These are phyloP conservation scores for Irpex sp. DNA, from an alignment of 1,284 basidiomycete species.

Conservation along the genomic window DNA sequence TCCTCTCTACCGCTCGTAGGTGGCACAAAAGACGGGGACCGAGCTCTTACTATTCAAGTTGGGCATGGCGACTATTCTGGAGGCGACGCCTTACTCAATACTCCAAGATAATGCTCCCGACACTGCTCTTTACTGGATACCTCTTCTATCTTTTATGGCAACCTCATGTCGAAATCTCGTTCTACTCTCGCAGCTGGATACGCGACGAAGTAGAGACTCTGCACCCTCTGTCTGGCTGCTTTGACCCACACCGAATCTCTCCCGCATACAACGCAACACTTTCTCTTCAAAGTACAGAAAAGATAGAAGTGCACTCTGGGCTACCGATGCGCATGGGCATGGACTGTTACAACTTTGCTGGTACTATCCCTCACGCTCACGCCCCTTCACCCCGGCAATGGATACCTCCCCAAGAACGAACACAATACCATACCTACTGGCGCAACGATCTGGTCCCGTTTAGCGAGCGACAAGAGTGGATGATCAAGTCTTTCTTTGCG, in stretches of 20 bases:
- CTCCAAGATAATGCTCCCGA: conserved; percentile 9
- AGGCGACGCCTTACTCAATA: conserved; percentile 8
- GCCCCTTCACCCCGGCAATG: conserved; percentile 4
- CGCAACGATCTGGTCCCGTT: conserved; percentile 79
- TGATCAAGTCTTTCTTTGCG: conserved; percentile 87
- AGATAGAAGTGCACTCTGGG: conserved; percentile 74
- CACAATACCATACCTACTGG: conserved; percentile 89
- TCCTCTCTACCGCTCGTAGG: not conserved
- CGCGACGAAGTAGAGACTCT: conserved; percentile 62
- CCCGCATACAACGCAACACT: conserved; percentile 68
- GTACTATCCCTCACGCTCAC: conserved; percentile 50
- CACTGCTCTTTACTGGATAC: conserved; percentile 10
- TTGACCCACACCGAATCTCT: conserved; percentile 55
- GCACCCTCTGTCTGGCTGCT: conserved; percentile 69
- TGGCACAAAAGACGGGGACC: conserved; percentile 11
- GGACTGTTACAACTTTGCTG: conserved; percentile 87
- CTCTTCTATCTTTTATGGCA: conserved; percentile 57
- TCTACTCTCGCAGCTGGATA: conserved; percentile 77
- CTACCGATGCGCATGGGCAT: conserved; percentile 71
- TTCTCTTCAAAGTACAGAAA: conserved; percentile 54
- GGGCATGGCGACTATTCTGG: not conserved
- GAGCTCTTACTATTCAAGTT: conserved; percentile 3
- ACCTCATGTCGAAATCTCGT: conserved; percentile 76
- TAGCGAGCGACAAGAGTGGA: conserved; percentile 77
- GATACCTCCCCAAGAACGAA: conserved; percentile 39